A percentile compares a stretch with the other conserved stretches of the same genome.
These are phyloP conservation scores for Hyaloperonospora arabidopsidis DNA, from an alignment of 352 stramenopile genomes.

Conservation along the genomic window DNA sequence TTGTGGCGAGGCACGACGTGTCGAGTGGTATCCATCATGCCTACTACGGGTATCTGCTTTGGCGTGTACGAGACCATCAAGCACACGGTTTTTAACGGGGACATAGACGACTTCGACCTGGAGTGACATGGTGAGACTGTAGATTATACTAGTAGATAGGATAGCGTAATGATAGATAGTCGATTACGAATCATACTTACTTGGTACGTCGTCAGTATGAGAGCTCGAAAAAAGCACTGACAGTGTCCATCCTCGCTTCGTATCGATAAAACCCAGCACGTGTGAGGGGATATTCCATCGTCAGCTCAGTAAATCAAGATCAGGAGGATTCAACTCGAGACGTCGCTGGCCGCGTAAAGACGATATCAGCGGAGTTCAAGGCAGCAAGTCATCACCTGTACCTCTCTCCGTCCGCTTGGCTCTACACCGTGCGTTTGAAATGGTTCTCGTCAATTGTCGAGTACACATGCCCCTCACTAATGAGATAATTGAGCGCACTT, in stretches of 20 bases:
- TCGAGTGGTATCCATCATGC: constrained; percentile 70
- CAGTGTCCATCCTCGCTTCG: too few relatives aligned
- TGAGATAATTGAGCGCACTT: constrained; percentile 72
- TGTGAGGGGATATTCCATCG: too few relatives aligned
- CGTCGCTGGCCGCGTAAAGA: background rate
- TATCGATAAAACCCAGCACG: too few relatives aligned
- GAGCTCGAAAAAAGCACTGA: too few relatives aligned
- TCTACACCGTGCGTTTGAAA: constrained; percentile 80
- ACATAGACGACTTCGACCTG: constrained; percentile 61
- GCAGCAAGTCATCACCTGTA: too few relatives aligned
- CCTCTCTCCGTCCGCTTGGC: too few relatives aligned
- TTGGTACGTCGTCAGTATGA: too few relatives aligned
- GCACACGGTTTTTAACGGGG: constrained; percentile 53
- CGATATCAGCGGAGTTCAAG: background rate
- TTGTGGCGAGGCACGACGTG: constrained; percentile 67
- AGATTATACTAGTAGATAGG: background rate
- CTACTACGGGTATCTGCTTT: constrained; percentile 76
- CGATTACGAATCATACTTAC: too few relatives aligned
- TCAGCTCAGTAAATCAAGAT: too few relatives aligned
- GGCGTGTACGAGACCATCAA: constrained; percentile 84
- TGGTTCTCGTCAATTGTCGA: constrained; percentile 89
- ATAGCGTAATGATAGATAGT: too few relatives aligned
- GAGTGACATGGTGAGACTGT: constrained; percentile 20
- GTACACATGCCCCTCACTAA: constrained; percentile 85
- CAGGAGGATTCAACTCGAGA: background rate